Base-by-base conservation (phyloP, 768 basidiomycete genomes). In the Obba rivulosa region DNA sequence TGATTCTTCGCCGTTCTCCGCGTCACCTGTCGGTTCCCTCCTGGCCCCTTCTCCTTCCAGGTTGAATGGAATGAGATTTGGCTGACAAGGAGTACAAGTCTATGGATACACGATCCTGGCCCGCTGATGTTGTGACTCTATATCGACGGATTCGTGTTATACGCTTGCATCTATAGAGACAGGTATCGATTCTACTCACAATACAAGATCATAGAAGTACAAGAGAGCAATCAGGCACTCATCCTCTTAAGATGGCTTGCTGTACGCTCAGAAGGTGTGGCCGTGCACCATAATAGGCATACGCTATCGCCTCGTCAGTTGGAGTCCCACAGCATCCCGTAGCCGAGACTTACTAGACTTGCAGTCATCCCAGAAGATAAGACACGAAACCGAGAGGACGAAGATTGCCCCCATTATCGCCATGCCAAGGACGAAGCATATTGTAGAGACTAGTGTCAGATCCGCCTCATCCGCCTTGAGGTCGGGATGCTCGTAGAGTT, bases 361-460 rank as follows among this genome's bases (percentile, higher is more conserved):
- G 48, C 56, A 57, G 43, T 63, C 55, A 38, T 58, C 59, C 48
- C 50, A 56, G 43, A 53, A 50, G 4, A 62, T 43, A 1, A 61
- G 38, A 41, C 55, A 63, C 20, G 56, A 53, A 8, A 57, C 34
- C 31, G 51, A 42, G 34, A 57, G 48, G 38, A 63, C 58, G 43
- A 60, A 57, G 46, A 57, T 34, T 34, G 53, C 62, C 11, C 54
- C 62, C 10, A 43, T 40, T 11, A 61, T 22, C 9, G 48, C 57
- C 20, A 63, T 46, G 23, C 47, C 43, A 22, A 58, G 43, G 22
- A 63, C 58, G 44, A 63, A 53, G 50, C 58, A 54, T 42, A 63
- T 52, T 38, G 62, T 63, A 20, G 59, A 57, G 23, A 58, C 36
- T 16, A 63, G 62, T 7, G 59, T 56, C n/a, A 59, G 8, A 41